A percentile compares a stretch with the other conserved stretches of the same genome.
phyloP scores from a whole-genome alignment of 208 protist species.

The Trypanosoma mega region DNA sequence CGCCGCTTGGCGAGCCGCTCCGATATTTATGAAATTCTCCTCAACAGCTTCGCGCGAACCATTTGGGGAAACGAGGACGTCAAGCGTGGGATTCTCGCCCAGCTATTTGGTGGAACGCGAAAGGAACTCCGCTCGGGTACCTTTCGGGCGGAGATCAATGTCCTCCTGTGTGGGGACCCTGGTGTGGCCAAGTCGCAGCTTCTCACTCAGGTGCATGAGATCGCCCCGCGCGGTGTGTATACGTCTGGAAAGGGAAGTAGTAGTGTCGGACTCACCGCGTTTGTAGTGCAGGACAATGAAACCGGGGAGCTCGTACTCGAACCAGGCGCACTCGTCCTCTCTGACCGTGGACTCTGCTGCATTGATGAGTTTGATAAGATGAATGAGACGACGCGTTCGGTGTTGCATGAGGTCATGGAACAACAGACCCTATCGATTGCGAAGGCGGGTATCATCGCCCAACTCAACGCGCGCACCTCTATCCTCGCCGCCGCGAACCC shows the following conservation, averaged over 20 bases:
- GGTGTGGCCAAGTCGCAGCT: slow-evolving; percentile 99
- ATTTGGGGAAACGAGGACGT: slow-evolving; percentile 99
- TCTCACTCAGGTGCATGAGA: slow-evolving; percentile 98
- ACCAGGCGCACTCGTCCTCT: slow-evolving; percentile 97
- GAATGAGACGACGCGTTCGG: slow-evolving; percentile 96
- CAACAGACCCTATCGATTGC: slow-evolving; percentile 99
- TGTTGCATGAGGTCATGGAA: slow-evolving; percentile 99
- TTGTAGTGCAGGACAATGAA: slow-evolving; percentile 96
- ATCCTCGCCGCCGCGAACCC: slow-evolving; percentile 99
- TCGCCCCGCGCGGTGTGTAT: slow-evolving; percentile 98
- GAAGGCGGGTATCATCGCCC: slow-evolving; percentile 99
- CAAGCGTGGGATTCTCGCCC: slow-evolving; percentile 98
- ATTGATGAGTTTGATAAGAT: slow-evolving; percentile 99
- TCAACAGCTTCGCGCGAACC: slow-evolving; percentile 94
- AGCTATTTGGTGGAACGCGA: slow-evolving; percentile 97
- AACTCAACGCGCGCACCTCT: slow-evolving; percentile 98
- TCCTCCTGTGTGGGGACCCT: slow-evolving; percentile 99
- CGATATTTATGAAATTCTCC: slow-evolving; percentile 97
- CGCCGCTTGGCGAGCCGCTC: slow-evolving; percentile 66
- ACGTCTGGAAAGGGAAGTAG: slow-evolving; percentile 98
- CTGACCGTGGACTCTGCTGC: slow-evolving; percentile 99
- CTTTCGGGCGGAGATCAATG: slow-evolving; percentile 97
- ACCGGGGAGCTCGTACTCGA: slow-evolving; percentile 98
- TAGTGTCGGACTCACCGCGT: slow-evolving; percentile 99
- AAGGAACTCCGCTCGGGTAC: slow-evolving; percentile 90